Evolutionary conservation across 495 filamentous ascomycete species (phyloP).

Genomic region (Neurospora africana): DNA sequence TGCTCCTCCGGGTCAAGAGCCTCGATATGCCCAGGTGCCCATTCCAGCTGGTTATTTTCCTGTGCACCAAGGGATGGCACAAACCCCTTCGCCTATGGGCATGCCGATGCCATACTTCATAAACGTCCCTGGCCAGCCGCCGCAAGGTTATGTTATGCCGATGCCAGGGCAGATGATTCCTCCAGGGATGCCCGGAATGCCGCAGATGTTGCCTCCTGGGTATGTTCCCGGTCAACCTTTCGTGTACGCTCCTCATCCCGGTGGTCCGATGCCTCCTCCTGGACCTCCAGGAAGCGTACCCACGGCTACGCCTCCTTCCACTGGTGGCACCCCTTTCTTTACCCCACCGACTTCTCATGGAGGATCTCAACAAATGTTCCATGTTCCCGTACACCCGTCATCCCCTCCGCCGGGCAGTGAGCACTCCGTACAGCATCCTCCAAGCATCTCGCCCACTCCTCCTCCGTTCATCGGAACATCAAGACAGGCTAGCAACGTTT

Average conservation of each 20-base stretch:
- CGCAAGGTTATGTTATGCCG: neutral
- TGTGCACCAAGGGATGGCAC: neutral
- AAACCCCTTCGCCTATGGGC: conserved; percentile 19
- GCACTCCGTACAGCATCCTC: neutral
- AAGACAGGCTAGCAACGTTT: neutral
- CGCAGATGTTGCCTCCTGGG: neutral
- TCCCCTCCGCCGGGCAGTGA: neutral
- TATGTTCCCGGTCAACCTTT: conserved; percentile 3
- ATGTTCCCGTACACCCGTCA: neutral
- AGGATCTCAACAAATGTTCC: neutral
- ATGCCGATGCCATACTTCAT: conserved; percentile 33
- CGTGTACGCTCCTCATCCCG: neutral
- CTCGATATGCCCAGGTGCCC: conserved; percentile 34
- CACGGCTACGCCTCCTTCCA: neutral
- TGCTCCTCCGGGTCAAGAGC: conserved; percentile 14
- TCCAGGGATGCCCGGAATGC: conserved; percentile 1
- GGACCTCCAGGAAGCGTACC: neutral
- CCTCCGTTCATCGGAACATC: neutral
- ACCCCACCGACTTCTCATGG: neutral
- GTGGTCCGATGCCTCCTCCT: neutral
- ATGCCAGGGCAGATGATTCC: neutral
- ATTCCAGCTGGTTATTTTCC: conserved; percentile 33
- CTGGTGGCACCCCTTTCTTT: neutral
- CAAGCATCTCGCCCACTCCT: neutral
- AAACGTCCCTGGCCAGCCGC: conserved; percentile 9